Evolutionary conservation across 78 protist species (phyloP), one percentile per base, ranked within the genome.

Genomic region (Tieghemostelium lacteum): DNA sequence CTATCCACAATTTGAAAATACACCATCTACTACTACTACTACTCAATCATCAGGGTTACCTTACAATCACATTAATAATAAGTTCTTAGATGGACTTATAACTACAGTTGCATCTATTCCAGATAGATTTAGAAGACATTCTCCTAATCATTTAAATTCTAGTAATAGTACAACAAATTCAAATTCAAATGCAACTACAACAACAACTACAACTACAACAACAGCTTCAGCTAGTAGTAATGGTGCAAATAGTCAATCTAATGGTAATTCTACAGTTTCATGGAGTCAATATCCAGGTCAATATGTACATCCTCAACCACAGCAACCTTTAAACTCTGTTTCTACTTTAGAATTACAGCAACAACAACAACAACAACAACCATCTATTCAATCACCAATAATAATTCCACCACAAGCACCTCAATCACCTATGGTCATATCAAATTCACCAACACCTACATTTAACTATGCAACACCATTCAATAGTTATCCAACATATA

Each of bases 331-430:
- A 65, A 34, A 19, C 33, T 26, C 61, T 50, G 39, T 42, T 39
- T 3, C 5, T 31, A 12, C 40, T 3, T 16, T n/a, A 26, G 5
- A 64, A 7, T 6, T n/a, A 26, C 5, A 12, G 8, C 58, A 42
- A 42, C 58, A 19, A 42, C 28, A n/a, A 20, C 39, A 50, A 45
- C 75, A 29, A 70, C 75, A 69, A 49, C 28, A 39, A 70, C 75
- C 58, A 40, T 14, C n/a, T 50, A 40, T 42, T 49, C 14, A 26
- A 2, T 19, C 26, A 45, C 55, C 0, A 16, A 5, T 37, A 26
- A 31, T 34, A 29, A n/a, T 14, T 10, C 33, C 16, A 10, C 76
- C 60, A n/a, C 37, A 71, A 36, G 28, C 16, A 0, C 28, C 34
- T 31, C 40, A 20, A 10, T 6, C 6, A 45, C 52, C 52, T 45